phyloP scores from a whole-genome alignment of 177 flowering plant genomes.

The Vitis hybrid region DNA sequence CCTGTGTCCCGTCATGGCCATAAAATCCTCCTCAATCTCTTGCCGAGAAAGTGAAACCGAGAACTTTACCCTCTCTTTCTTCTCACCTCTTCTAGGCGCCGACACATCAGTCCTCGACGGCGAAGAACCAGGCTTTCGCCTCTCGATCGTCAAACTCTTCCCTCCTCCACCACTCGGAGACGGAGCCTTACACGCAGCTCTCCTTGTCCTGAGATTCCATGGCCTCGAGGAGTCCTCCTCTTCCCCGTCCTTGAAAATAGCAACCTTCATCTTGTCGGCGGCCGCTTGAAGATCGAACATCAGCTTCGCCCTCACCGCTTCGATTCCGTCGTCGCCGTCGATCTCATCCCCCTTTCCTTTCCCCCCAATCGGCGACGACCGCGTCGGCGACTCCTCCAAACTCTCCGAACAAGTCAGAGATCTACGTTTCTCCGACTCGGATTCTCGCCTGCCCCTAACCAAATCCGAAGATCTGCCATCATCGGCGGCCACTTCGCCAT shows the following conservation, averaged over 20 bases:
- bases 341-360: not conserved
- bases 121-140: constrained; percentile 10
- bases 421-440: constrained; percentile 6
- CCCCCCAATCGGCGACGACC: constrained; percentile 12
- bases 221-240: constrained; percentile 29
- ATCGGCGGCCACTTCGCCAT: constrained; percentile 1
- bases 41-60: constrained; percentile 24
- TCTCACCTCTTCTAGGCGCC: constrained; percentile 17
- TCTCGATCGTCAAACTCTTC: constrained; percentile 20
- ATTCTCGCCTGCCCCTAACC: not conserved
- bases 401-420: not conserved
- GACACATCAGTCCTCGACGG: constrained; percentile 23
- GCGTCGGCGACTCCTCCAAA: constrained; percentile 9
- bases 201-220: constrained; percentile 50
- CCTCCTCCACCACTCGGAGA: constrained; percentile 10
- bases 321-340: constrained; percentile 46
- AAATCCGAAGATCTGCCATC: constrained; percentile 18
- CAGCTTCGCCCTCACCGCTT: constrained; percentile 52
- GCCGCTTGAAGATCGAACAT: constrained; percentile 57
- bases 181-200: constrained; percentile 36
- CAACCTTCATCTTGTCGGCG: constrained; percentile 43
- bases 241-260: constrained; percentile 25
- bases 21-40: constrained; percentile 54
- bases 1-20: constrained; percentile 30
- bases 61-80: constrained; percentile 31